Evolutionary conservation across 1,284 basidiomycete species (phyloP).

Genomic region (Porogramme epimiltina): DNA sequence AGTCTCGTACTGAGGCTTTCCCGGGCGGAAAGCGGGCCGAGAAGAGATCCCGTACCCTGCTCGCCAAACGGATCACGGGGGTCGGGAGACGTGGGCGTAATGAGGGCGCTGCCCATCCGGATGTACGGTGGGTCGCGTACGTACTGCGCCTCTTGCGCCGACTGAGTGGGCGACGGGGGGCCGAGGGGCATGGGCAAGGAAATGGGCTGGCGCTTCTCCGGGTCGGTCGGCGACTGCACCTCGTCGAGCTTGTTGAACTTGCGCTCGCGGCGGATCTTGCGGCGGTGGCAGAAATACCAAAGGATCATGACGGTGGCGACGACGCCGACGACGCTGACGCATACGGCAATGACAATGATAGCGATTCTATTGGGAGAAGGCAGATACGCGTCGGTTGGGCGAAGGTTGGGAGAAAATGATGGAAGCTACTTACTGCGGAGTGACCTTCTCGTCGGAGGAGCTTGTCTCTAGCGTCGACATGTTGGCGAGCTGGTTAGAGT

Average conservation of each 20-base stretch:
- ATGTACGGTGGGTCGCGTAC: constrained; percentile 20
- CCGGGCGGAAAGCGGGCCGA: constrained; percentile 20
- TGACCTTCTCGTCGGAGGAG: constrained; percentile 5
- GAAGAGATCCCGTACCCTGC: constrained; percentile 9
- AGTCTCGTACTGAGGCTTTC: constrained; percentile 10
- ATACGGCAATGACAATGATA: constrained; percentile 40
- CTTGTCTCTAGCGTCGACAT: constrained; percentile 7
- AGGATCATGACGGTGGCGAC: constrained; percentile 43
- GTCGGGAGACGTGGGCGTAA: constrained; percentile 16
- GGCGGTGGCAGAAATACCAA: constrained; percentile 46
- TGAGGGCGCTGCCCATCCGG: constrained; percentile 14
- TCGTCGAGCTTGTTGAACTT: constrained; percentile 18
- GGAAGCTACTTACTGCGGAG: constrained; percentile 14
- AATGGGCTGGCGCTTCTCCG: constrained; percentile 13
- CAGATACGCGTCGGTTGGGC: not conserved
- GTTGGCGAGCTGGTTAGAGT: constrained; percentile 9
- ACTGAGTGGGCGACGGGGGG: constrained; percentile 14
- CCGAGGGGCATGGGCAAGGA: constrained; percentile 4
- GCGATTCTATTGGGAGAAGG: constrained; percentile 12
- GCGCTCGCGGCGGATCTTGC: constrained; percentile 19
- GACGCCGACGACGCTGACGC: constrained; percentile 37
- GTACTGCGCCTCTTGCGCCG: constrained; percentile 10
- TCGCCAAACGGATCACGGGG: constrained; percentile 18
- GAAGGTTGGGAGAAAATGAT: not conserved
- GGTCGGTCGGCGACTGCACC: constrained; percentile 10